Evolutionary conservation across 2,329 filamentous ascomycete species (phyloP), one percentile per base, ranked within the genome.

Genomic region (Penicillium italicum): DNA sequence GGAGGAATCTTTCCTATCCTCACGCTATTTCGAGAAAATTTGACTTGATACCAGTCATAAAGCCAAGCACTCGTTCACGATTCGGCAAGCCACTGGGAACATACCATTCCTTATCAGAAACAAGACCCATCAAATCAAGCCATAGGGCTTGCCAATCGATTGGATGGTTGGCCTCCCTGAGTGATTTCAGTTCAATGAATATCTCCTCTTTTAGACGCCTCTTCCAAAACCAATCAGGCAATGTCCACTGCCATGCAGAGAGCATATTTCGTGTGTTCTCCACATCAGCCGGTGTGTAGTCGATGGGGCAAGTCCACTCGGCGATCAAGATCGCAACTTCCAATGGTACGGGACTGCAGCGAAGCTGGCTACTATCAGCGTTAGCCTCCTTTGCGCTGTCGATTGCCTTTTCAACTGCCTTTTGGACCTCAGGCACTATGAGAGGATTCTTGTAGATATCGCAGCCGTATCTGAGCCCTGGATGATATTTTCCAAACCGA

Each of bases 391-490:
- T 22, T 34, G 38, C 44, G 4, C 10, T 5, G 12, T 14, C 9
- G 14, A 49, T 44, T 24, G 28, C 50, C 37, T 53, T 28, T 38
- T 49, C 9, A 14, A 49, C 34, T 24, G 28, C 50, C 37, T 53
- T 22, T 38, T 49, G 49, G 26, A 53, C 8, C 6, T 18, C 31
- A 18, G 36, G 42, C 2, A 56, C 28, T 20, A 56, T 24, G 14
- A 54, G 3, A 24, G 45, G 45, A 50, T 46, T 54, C 41, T 42
- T 31, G 33, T 33, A 50, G n/a, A 54, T 36, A 46, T 54, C 33
- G 18, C 50, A 50, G 20, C 38, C 45, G 9, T 43, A 20, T 14
- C 5, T 1, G 6, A 30, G 14, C 10, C 20, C 31, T 31, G 22
- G 9, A 30, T 18, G 2, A 28, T 6, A 0, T 28, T 7, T 3